phyloP scores from a whole-genome alignment of 164 flowering plant species.

The grape (Vitis vinifera) region DNA sequence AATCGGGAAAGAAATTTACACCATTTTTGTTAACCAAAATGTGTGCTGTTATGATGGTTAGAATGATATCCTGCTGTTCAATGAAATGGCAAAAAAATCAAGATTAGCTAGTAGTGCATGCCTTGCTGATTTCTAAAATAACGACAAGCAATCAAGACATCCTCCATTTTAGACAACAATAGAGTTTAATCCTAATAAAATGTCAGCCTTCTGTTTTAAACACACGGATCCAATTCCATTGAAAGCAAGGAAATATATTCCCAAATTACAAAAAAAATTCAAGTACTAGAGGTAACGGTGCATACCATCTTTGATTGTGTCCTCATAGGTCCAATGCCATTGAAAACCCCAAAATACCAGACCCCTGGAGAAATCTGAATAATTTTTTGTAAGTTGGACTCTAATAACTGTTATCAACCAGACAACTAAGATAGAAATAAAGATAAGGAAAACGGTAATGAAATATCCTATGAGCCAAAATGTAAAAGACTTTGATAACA shows the following conservation, averaged over 20 bases:
- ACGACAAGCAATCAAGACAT: too few relatives aligned
- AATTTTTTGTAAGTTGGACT: conserved; percentile 5
- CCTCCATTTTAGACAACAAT: too few relatives aligned
- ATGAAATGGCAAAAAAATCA: too few relatives aligned
- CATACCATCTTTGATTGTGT: conserved; percentile 94
- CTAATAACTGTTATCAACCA: conserved; percentile 1
- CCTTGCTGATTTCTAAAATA: too few relatives aligned
- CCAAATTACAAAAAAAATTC: neutral
- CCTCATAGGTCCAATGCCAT: conserved; percentile 80
- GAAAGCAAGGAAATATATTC: neutral
- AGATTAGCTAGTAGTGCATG: too few relatives aligned
- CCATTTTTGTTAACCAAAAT: too few relatives aligned
- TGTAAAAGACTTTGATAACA: neutral
- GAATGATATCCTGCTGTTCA: too few relatives aligned
- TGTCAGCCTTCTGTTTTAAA: neutral
- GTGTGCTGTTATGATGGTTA: too few relatives aligned
- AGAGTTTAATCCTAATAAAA: too few relatives aligned
- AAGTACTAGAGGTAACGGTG: neutral
- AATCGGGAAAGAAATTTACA: too few relatives aligned
- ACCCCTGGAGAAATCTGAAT: conserved; percentile 83
- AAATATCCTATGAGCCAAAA: neutral
- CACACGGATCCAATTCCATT: neutral
- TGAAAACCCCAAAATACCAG: conserved; percentile 85
- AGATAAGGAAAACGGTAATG: neutral
- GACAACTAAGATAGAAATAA: neutral